A percentile compares a stretch with the other conserved stretches of the same genome.
phyloP scores from a whole-genome alignment of 2,329 filamentous ascomycete genomes.

The Plenodomus biglobosus region DNA sequence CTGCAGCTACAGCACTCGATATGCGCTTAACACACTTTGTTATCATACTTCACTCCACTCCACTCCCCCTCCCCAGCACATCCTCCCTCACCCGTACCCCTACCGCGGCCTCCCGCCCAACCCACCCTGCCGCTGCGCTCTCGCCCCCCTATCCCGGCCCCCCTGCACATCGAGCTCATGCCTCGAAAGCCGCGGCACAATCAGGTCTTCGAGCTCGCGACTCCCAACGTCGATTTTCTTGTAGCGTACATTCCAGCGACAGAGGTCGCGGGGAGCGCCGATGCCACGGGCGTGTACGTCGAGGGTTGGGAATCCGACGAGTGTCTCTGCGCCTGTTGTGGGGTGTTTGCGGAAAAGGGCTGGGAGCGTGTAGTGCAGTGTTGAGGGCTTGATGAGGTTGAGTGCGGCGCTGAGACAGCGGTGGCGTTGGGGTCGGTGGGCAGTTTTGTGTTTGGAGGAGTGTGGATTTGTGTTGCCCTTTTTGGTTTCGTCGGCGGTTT shows the following conservation, averaged over 20 bases:
- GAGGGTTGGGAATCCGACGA: constrained; percentile 31
- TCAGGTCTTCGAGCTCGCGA: constrained; percentile 1
- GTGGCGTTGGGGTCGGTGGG: neutral
- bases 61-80: too few relatives aligned
- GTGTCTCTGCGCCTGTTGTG: constrained; percentile 13
- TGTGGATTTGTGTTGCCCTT: too few relatives aligned
- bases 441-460: too few relatives aligned
- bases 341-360: constrained; percentile 24
- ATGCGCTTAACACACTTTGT: too few relatives aligned
- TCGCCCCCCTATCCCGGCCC: neutral
- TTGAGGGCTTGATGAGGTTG: constrained; percentile 18
- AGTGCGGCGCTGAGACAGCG: constrained; percentile 18
- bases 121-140: too few relatives aligned
- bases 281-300: constrained; percentile 15
- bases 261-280: constrained; percentile 8
- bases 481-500: neutral
- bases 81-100: too few relatives aligned
- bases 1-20: too few relatives aligned
- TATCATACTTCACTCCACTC: too few relatives aligned
- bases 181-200: constrained; percentile 8
- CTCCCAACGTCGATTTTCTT: constrained; percentile 29
- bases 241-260: constrained; percentile 27
- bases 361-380: constrained; percentile 25
- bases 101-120: too few relatives aligned
- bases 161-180: neutral